Percentiles rank a stretch among this genome's conserved stretches.
These are phyloP conservation scores for Thalassia testudinum DNA, from an alignment of 116 monocot genomes.

Conservation along the genomic window DNA sequence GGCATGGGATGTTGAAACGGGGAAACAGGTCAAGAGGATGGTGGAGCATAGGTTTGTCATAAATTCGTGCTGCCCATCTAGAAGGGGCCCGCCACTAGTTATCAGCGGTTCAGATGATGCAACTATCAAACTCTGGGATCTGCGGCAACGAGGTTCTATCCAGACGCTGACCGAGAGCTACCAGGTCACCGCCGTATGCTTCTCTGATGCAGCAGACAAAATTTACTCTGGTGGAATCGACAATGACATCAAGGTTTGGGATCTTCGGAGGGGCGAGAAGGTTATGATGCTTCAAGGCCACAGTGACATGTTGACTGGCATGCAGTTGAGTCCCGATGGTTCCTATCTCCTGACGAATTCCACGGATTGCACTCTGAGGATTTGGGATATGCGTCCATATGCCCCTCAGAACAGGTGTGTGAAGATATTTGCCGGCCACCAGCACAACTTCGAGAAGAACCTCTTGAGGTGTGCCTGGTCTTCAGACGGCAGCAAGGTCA, in stretches of 20 bases:
- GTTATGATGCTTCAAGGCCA: slow-evolving; percentile 79
- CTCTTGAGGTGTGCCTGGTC: slow-evolving; percentile 83
- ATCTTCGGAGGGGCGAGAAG: slow-evolving; percentile 73
- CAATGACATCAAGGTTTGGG: slow-evolving; percentile 93
- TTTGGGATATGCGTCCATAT: slow-evolving; percentile 98
- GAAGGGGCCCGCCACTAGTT: slow-evolving; percentile 70
- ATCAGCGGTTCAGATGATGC: slow-evolving; percentile 95
- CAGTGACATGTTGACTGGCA: slow-evolving; percentile 83
- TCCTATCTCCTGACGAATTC: slow-evolving; percentile 91
- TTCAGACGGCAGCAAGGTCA: slow-evolving; percentile 82
- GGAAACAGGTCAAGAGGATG: slow-evolving; percentile 95
- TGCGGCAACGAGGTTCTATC: slow-evolving; percentile 66
- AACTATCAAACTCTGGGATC: slow-evolving; percentile 90
- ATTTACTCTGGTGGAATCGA: slow-evolving; percentile 81
- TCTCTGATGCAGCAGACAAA: slow-evolving; percentile 86
- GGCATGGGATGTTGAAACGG: slow-evolving; percentile 86
- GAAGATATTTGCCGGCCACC: slow-evolving; percentile 90
- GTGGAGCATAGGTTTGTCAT: slow-evolving; percentile 77
- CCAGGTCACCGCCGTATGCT: slow-evolving; percentile 81
- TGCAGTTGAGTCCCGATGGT: slow-evolving; percentile 97
- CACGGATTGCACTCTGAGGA: slow-evolving; percentile 79
- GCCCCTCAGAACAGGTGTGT: slow-evolving; percentile 91
- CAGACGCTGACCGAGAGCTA: slow-evolving; percentile 84
- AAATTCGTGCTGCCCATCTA: slow-evolving; percentile 71
- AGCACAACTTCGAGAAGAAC: slow-evolving; percentile 98